Evolutionary conservation across 1,284 basidiomycete species (phyloP).

Genomic region (Thecaphora thlaspeos): DNA sequence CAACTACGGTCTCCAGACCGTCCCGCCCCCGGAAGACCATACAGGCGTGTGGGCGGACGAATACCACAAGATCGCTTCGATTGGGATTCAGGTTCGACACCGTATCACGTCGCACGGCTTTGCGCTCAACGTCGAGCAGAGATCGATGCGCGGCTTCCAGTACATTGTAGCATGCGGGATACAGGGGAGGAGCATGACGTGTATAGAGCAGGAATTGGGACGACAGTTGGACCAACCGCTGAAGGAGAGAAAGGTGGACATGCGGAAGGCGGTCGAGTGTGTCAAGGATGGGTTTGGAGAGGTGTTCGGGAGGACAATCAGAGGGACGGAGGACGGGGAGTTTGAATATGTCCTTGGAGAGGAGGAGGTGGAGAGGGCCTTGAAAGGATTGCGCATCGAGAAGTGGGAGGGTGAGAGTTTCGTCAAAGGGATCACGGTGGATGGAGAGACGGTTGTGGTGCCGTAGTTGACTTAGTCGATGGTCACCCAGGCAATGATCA

Average conservation of each 20-base stretch:
- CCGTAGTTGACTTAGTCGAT: too few species aligned
- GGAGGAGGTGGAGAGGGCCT: not conserved
- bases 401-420: slow-evolving; percentile 3
- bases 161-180: slow-evolving; percentile 89
- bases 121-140: slow-evolving; percentile 80
- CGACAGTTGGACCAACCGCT: too few species aligned
- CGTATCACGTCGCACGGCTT: slow-evolving; percentile 93
- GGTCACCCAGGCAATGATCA: too few species aligned
- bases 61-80: slow-evolving; percentile 79
- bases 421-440: slow-evolving; percentile 6
- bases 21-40: slow-evolving; percentile 58
- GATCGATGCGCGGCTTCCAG: slow-evolving; percentile 76
- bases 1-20: slow-evolving; percentile 52
- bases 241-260: too few species aligned
- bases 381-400: slow-evolving; percentile 1
- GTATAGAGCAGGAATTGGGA: slow-evolving; percentile 41
- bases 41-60: slow-evolving; percentile 54
- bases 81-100: slow-evolving; percentile 94
- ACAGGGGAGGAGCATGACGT: slow-evolving; percentile 73
- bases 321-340: slow-evolving; percentile 4
- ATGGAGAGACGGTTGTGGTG: slow-evolving; percentile 4
- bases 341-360: slow-evolving; percentile 6
- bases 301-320: slow-evolving; percentile 11
- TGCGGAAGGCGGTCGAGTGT: too few species aligned
- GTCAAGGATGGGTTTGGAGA: slow-evolving; percentile 14